A percentile compares a stretch with the other conserved stretches of the same genome.
Evolutionary conservation across 164 flowering plant species (phyloP).

Genomic region (Chloranthus sessilifolius): DNA sequence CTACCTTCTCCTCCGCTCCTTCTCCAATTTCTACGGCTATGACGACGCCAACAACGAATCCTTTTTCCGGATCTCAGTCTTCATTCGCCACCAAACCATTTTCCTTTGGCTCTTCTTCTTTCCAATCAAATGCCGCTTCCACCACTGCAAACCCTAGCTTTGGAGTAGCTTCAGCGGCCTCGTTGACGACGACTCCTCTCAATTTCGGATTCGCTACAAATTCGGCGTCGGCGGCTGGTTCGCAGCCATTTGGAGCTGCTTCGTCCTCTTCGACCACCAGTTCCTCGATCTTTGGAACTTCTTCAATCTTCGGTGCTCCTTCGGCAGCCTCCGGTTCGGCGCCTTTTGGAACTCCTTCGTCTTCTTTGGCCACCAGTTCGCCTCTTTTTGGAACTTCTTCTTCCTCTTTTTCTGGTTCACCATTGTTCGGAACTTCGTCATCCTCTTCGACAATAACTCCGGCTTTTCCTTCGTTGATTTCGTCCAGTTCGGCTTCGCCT

Average conservation of each 20-base stretch:
- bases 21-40: not conserved
- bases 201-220: constrained; percentile 3
- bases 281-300: not conserved
- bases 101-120: constrained; percentile 7
- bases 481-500: constrained; percentile 15
- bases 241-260: constrained; percentile 9
- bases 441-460: constrained; percentile 8
- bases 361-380: not conserved
- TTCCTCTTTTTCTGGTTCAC: constrained; percentile 4
- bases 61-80: not conserved
- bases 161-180: constrained; percentile 6
- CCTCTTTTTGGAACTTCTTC: not conserved
- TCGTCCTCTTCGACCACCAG: constrained; percentile 12
- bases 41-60: not conserved
- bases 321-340: not conserved
- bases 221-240: not conserved
- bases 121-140: not conserved
- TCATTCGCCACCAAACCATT: constrained; percentile 1
- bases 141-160: constrained; percentile 3
- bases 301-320: not conserved
- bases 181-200: constrained; percentile 7
- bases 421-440: constrained; percentile 13
- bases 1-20: constrained; percentile 2
- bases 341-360: constrained; percentile 5
- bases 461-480: not conserved